Evolutionary conservation across 345 rosid genomes (phyloP).

Genomic region (Physaria fendleri): DNA sequence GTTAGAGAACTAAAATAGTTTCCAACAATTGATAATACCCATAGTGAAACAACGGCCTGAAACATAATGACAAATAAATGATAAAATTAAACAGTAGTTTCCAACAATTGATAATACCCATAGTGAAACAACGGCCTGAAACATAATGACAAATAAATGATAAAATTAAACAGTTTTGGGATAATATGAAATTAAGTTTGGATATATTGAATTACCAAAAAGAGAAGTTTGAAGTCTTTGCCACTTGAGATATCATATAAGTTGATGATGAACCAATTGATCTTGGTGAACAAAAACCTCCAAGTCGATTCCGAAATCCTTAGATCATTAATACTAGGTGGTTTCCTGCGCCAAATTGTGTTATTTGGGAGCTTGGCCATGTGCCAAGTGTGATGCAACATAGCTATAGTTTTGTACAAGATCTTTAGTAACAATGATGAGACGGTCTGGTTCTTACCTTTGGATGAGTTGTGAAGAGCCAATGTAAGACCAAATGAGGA

Average conservation of each 20-base stretch:
- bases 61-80: not conserved
- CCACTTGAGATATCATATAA: constrained; percentile 44
- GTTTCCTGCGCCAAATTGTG: constrained; percentile 22
- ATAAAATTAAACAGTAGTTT: too few relatives aligned
- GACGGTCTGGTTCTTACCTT: constrained; percentile 45
- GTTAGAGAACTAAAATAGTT: constrained; percentile 39
- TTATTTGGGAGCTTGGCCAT: not conserved
- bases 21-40: constrained; percentile 42
- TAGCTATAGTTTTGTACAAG: too few relatives aligned
- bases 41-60: constrained; percentile 38
- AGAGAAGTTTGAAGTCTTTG: constrained; percentile 30
- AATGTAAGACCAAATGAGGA: constrained; percentile 54
- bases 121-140: constrained; percentile 37
- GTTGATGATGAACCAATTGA: constrained; percentile 25
- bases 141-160: not conserved
- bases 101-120: constrained; percentile 44
- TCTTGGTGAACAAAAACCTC: constrained; percentile 21
- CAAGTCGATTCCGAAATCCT: constrained; percentile 37
- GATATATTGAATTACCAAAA: constrained; percentile 31
- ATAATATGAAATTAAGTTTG: not conserved
- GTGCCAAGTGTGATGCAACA: too few relatives aligned
- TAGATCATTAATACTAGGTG: constrained; percentile 34
- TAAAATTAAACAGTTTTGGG: not conserved
- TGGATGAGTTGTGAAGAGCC: constrained; percentile 38
- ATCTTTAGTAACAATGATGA: too few relatives aligned